Evolutionary conservation across 2,329 filamentous ascomycete species (phyloP).

Genomic region (Alternaria longipes): DNA sequence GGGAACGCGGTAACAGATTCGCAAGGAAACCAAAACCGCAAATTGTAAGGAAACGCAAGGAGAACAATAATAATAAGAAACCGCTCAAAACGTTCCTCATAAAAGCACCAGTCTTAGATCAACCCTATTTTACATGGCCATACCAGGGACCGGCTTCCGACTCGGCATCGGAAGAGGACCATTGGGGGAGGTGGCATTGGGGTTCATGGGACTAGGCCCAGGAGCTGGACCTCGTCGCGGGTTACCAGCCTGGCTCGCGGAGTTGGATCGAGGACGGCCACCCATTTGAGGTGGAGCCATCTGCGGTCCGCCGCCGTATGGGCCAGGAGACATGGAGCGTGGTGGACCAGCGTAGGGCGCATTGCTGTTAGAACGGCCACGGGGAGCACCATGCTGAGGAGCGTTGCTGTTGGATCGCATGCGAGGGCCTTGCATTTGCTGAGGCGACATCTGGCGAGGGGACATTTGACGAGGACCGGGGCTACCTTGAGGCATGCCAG

Average conservation of each 20-base stretch:
- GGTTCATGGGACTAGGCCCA: constrained; percentile 52
- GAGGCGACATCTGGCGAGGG: constrained; percentile 34
- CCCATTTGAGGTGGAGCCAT: constrained; percentile 44
- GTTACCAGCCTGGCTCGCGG: constrained; percentile 42
- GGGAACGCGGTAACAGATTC: constrained; percentile 18
- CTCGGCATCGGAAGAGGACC: constrained; percentile 41
- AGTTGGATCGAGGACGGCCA: constrained; percentile 50
- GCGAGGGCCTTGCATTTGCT: constrained; percentile 38
- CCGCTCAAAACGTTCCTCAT: constrained; percentile 38
- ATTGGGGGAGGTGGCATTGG: constrained; percentile 22
- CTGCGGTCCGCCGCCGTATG: constrained; percentile 49
- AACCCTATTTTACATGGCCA: constrained; percentile 49
- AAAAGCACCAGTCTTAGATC: constrained; percentile 19
- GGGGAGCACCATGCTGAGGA: constrained; percentile 37
- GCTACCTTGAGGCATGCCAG: constrained; percentile 52
- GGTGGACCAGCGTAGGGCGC: constrained; percentile 47
- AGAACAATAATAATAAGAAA: constrained; percentile 23
- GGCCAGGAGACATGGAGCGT: constrained; percentile 53
- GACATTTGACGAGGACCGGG: constrained; percentile 47
- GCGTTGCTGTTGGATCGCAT: constrained; percentile 51
- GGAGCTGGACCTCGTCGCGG: constrained; percentile 42
- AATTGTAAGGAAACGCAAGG: constrained; percentile 11
- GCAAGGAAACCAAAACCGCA: constrained; percentile 1
- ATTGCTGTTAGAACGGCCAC: constrained; percentile 51
- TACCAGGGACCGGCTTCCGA: constrained; percentile 60